Conservation (phyloP, 148 eudicot species). For the Pouteria glomerata region DNA sequence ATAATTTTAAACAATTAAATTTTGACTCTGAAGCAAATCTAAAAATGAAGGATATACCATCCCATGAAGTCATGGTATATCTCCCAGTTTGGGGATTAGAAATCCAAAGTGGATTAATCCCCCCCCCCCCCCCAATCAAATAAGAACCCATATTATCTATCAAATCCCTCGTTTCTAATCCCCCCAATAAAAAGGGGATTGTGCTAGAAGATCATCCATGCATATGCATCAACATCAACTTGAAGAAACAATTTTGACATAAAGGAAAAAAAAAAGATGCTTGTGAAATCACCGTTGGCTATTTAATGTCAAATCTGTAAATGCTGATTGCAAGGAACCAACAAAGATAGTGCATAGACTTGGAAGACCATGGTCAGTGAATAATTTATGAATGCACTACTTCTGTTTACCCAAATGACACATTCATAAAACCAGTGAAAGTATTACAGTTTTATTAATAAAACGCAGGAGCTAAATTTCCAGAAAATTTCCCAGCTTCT, state of each 20-base stretch:
- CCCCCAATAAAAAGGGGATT: too few species aligned
- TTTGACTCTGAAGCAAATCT: too few species aligned
- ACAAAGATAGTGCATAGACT: neutral
- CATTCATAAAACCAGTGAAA: neutral
- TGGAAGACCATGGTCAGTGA: neutral
- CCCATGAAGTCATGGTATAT: too few species aligned
- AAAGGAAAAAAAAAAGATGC: neutral
- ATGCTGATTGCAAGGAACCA: neutral
- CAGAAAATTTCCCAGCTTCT: conserved; percentile 3
- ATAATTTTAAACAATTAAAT: too few species aligned
- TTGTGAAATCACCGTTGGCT: neutral
- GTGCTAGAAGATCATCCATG: neutral
- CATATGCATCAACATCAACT: neutral
- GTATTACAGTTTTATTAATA: neutral
- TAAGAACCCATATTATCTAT: too few species aligned
- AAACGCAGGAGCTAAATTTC: neutral
- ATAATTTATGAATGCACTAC: neutral
- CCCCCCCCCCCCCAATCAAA: too few species aligned
- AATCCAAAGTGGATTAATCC: too few species aligned
- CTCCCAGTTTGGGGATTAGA: too few species aligned
- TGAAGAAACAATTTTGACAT: neutral
- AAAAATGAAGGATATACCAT: too few species aligned
- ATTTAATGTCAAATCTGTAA: neutral
- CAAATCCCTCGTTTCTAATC: too few species aligned
- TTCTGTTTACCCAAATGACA: conserved; percentile 2